These are phyloP conservation scores for Hamigera avellanea DNA, from an alignment of 495 filamentous ascomycete species.

Conservation along the genomic window DNA sequence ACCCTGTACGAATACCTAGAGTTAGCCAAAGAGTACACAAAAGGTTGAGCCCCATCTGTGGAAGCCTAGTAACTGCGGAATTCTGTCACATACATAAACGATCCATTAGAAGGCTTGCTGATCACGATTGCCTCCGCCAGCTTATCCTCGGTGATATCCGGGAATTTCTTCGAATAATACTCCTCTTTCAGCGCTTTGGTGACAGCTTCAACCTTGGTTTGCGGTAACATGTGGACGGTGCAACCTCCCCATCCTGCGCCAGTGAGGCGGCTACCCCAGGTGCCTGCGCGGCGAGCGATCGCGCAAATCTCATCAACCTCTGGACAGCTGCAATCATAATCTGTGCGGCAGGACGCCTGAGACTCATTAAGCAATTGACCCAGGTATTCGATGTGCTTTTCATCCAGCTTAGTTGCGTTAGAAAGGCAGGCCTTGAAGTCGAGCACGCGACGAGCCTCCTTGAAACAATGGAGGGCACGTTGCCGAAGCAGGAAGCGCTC, in stretches of 20 bases:
- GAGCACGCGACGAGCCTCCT: slow-evolving; percentile 76
- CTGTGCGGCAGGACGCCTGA: slow-evolving; percentile 69
- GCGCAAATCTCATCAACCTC: slow-evolving; percentile 80
- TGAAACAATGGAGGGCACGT: slow-evolving; percentile 81
- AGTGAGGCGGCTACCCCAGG: slow-evolving; percentile 78
- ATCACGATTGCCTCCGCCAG: slow-evolving; percentile 75
- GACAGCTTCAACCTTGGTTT: slow-evolving; percentile 72
- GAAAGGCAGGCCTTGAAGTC: slow-evolving; percentile 65
- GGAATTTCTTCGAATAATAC: slow-evolving; percentile 69
- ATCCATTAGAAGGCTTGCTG: slow-evolving; percentile 57
- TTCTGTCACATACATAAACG: slow-evolving; percentile 27
- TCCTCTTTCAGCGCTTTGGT: slow-evolving; percentile 62
- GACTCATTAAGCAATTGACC: slow-evolving; percentile 85
- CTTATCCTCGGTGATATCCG: slow-evolving; percentile 60
- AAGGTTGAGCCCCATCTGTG: background rate
- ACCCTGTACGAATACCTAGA: slow-evolving; percentile 15
- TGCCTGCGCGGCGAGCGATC: slow-evolving; percentile 65
- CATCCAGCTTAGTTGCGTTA: slow-evolving; percentile 37
- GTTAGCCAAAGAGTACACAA: slow-evolving; percentile 1
- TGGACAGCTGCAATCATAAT: slow-evolving; percentile 82
- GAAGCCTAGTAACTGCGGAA: too few species aligned
- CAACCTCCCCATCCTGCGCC: slow-evolving; percentile 97
- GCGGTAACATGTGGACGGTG: slow-evolving; percentile 83
- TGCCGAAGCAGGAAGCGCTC: slow-evolving; percentile 80
- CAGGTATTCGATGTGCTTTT: slow-evolving; percentile 53